Evolutionary conservation across 2,329 filamentous ascomycete genomes (phyloP), one percentile per base, ranked within the genome.

Genomic region (Colletotrichum horii): DNA sequence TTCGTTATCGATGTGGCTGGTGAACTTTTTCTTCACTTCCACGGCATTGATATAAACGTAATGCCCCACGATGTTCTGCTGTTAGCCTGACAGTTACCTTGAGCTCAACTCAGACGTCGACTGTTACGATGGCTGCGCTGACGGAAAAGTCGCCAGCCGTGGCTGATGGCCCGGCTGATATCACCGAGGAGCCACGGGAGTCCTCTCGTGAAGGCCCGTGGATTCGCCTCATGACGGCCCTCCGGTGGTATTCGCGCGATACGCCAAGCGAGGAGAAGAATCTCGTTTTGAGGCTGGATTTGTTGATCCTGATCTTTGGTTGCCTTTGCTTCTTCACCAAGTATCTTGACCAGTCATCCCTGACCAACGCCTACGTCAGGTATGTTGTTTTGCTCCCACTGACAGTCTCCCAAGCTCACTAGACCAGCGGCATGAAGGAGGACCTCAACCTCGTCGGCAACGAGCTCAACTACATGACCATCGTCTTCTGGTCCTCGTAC

Each of bases 271-370:
- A 79, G 8, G 84, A 85, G 71, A 85, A 84, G 76, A 67, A 73
- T 6, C 77, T 85, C 12, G 79, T 85, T 14, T 70, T 85, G 66
- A 84, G 84, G 70, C 82, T 85, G 7, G 84, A 85, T 66, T 76
- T 85, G 8, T 81, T 81, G 69, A 84, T 85, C 48, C 78, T 85
- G 24, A 77, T 85, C 9, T 85, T 84, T 75, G 84, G 84, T 0
- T 85, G 84, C 28, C 76, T 85, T 6, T 84, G 81, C 9, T 85
- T 85, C 77, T 85, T 85, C 71, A 85, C 83, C 6, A 85, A 85
- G 61, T 85, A 85, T 68, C 79, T 85, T 8, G 83, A 85, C 64
- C 83, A 84, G 56, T 81, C 82, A 26, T 83, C 82, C 4, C 78
- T 84, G n/a, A 84, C 83, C 65, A 84, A 84, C 26, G 83, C 83